Evolutionary conservation across 805 yeast genomes (phyloP), one percentile per base, ranked within the genome.

Genomic region (Komagataella populi): DNA sequence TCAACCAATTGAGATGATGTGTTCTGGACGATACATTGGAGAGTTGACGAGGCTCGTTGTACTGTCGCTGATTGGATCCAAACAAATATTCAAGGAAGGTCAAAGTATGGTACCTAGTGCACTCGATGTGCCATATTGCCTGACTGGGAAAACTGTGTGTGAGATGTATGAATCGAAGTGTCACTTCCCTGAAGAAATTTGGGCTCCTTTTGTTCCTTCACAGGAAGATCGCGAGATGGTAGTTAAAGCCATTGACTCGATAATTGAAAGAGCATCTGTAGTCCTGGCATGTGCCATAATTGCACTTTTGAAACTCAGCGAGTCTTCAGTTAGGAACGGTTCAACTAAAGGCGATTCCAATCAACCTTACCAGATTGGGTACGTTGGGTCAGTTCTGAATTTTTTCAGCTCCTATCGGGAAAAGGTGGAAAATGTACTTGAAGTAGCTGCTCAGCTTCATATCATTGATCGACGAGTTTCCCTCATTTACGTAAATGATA

Each of bases 1-100:
- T 57, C 84, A 79, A 59, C 86, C 85, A 1, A 61, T 73, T 30
- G 85, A 80, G 59, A 64, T 75, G 53, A 60, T 78, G 63, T 70
- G 80, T 30, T 66, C 79, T 23, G 83, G 84, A 1, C 63, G 84
- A 54, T 77, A 78, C 60, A 61, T 80, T 45, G 76, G 80, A 39
- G 85, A 80, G 58, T 56, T 78, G 50, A 58, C 76, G 5, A 63
- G 84, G 47, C 59, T 75, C 48, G 70, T 70, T 3, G 48, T 76
- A 45, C 53, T 65, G 16, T 74, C 68, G 47, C 55, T 71, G 57
- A 57, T 64, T 20, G 61, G 59, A 12, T 14, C 43, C 4, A 46
- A 50, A 8, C 54, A 56, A 45, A 6, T 57, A 6, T 57, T 57
- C 48, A 23, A 12, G 1, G 53, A 49, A 1, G 48, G 53, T 10